Evolutionary conservation across 768 basidiomycete genomes (phyloP).

Genomic region (Mycena vulgaris): DNA sequence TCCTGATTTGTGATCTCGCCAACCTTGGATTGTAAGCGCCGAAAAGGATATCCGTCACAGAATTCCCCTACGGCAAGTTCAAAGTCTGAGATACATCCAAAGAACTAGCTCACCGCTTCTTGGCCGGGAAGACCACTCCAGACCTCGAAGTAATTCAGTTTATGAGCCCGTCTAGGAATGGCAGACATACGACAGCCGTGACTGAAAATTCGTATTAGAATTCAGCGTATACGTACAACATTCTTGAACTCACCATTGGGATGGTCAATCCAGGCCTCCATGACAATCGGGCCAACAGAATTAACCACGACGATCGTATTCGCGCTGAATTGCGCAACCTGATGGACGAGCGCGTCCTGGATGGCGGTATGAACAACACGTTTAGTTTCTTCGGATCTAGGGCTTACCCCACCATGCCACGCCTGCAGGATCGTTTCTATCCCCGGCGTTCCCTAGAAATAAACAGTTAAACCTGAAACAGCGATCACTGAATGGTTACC

Average conservation of each 20-base stretch:
- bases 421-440: slow-evolving; percentile 65
- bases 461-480: background rate
- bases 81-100: background rate
- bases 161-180: background rate
- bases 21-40: slow-evolving; percentile 75
- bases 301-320: slow-evolving; percentile 80
- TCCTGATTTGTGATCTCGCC: slow-evolving; percentile 14
- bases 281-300: slow-evolving; percentile 71
- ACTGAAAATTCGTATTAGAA: slow-evolving; percentile 40
- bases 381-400: too few species aligned
- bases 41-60: slow-evolving; percentile 70
- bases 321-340: slow-evolving; percentile 65
- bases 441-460: slow-evolving; percentile 65
- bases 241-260: slow-evolving; percentile 56
- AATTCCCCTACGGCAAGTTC: slow-evolving; percentile 58
- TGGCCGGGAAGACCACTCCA: slow-evolving; percentile 72
- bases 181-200: slow-evolving; percentile 52
- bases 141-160: slow-evolving; percentile 45
- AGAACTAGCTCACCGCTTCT: slow-evolving; percentile 60
- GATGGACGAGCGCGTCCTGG: slow-evolving; percentile 63
- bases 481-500: background rate
- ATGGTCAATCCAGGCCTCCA: slow-evolving; percentile 72
- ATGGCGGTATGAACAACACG: too few species aligned
- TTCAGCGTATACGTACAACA: background rate
- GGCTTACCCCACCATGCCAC: slow-evolving; percentile 64